Conservation (phyloP, 176 grass and related monocot genomes). For the Eragrostis curvula region DNA sequence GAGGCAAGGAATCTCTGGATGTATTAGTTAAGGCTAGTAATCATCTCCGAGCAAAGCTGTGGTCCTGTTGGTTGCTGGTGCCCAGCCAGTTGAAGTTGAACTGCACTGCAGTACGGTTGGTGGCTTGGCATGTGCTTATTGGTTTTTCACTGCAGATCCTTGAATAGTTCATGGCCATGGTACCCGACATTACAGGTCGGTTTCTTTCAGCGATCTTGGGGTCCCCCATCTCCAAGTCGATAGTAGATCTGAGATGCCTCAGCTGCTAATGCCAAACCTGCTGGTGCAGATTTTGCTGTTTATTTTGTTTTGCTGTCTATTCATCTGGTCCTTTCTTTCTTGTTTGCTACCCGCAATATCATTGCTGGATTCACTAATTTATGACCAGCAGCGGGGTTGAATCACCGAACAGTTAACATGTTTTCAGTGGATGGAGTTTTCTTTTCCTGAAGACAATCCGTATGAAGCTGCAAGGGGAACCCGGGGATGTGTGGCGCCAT, state of each 20-base stretch:
- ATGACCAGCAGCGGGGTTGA: not conserved
- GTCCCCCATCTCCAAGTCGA: not conserved
- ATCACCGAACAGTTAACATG: conserved; percentile 1
- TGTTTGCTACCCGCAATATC: not conserved
- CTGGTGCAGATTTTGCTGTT: conserved; percentile 45
- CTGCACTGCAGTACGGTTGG: conserved; percentile 32
- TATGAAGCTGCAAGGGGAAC: not conserved
- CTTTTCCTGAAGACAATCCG: not conserved
- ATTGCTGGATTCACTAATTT: not conserved
- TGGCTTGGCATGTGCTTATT: conserved; percentile 27
- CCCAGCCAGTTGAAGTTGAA: conserved; percentile 42
- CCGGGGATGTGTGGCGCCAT: not conserved
- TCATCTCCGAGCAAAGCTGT: conserved; percentile 17
- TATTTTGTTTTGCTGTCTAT: conserved; percentile 49
- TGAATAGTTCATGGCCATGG: not conserved
- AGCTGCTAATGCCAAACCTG: conserved; percentile 26
- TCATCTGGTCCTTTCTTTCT: conserved; percentile 27
- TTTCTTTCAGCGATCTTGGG: conserved; percentile 44
- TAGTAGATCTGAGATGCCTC: conserved; percentile 61
- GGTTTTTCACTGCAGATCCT: conserved; percentile 15
- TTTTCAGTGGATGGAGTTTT: not conserved
- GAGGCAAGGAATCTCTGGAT: conserved; percentile 32
- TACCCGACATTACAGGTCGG: conserved; percentile 47
- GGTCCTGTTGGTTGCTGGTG: conserved; percentile 36
- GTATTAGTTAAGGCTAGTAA: conserved; percentile 20